Conservation (phyloP, 2,329 filamentous ascomycete genomes). For the Colletotrichum liaoningense region DNA sequence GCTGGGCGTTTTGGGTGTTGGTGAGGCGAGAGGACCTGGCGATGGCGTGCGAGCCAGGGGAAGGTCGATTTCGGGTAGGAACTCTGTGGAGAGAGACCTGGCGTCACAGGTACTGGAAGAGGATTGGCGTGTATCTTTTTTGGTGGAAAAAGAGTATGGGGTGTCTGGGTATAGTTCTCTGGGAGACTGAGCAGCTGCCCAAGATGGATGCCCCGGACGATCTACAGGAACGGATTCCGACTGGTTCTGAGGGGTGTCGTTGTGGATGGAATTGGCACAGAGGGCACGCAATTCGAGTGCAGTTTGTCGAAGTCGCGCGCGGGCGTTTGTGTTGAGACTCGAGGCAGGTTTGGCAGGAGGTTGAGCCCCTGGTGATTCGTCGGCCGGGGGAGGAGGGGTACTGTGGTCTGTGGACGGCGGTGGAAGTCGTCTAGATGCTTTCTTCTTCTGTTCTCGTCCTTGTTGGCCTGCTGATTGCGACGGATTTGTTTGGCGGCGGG, state of each 20-base stretch:
- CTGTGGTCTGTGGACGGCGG: no score
- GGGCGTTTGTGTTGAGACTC: slow-evolving; percentile 17
- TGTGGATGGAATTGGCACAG: slow-evolving; percentile 10
- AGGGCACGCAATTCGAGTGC: slow-evolving; percentile 18
- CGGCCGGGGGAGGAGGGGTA: neutral
- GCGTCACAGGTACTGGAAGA: neutral
- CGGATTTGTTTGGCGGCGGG: neutral
- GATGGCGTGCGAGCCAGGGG: slow-evolving; percentile 36
- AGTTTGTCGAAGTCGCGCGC: slow-evolving; percentile 17
- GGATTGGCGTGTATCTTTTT: slow-evolving; percentile 1
- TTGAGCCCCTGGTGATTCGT: slow-evolving; percentile 23
- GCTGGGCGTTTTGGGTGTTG: slow-evolving; percentile 21
- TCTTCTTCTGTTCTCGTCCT: slow-evolving; percentile 12
- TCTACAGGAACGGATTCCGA: slow-evolving; percentile 32
- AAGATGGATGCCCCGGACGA: slow-evolving; percentile 29
- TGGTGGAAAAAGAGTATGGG: neutral
- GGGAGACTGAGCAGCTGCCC: neutral
- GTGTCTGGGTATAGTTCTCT: neutral
- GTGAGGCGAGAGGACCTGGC: slow-evolving; percentile 35
- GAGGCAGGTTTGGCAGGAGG: slow-evolving; percentile 29
- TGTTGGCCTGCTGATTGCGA: neutral
- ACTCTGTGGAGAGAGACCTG: neutral
- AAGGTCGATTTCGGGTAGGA: slow-evolving; percentile 18
- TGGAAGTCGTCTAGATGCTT: neutral
- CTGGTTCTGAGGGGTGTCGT: slow-evolving; percentile 7